Evolutionary conservation across 768 basidiomycete genomes (phyloP).

Genomic region (Ramaria sp.): DNA sequence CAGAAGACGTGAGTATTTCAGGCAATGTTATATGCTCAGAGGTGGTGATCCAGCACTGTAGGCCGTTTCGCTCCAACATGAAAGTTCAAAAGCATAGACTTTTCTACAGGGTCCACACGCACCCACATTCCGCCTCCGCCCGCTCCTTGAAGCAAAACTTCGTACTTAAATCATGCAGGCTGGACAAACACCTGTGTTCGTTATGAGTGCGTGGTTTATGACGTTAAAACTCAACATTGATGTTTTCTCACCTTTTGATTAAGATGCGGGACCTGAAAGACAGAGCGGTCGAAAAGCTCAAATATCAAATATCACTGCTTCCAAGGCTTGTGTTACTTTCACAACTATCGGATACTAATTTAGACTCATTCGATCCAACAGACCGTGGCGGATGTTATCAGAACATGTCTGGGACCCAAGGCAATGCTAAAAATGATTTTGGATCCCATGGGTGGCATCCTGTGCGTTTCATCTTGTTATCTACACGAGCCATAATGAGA

Average conservation of each 20-base stretch:
- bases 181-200: conserved; percentile 71
- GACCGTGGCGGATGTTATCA: conserved; percentile 97
- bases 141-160: not conserved
- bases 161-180: conserved; percentile 10
- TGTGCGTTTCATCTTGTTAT: conserved; percentile 39
- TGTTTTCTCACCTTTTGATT: conserved; percentile 2
- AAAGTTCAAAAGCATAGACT: no score
- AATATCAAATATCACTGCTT: conserved; percentile 93
- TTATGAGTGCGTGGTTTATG: conserved; percentile 50
- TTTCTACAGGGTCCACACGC: not conserved
- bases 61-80: conserved; percentile 1
- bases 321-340: conserved; percentile 51
- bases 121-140: not conserved
- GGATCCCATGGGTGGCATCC: conserved; percentile 97
- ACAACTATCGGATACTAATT: not conserved
- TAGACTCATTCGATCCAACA: conserved; percentile 20
- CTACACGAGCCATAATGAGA: not conserved
- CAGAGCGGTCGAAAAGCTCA: conserved; percentile 94
- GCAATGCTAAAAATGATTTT: conserved; percentile 99
- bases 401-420: conserved; percentile 95
- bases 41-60: conserved; percentile 6
- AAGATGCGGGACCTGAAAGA: conserved; percentile 90
- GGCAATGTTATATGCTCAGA: not conserved
- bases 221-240: not conserved
- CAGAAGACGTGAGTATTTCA: not conserved